Conservation (phyloP, 23 red algal genomes). For the Chondrus crispus region DNA sequence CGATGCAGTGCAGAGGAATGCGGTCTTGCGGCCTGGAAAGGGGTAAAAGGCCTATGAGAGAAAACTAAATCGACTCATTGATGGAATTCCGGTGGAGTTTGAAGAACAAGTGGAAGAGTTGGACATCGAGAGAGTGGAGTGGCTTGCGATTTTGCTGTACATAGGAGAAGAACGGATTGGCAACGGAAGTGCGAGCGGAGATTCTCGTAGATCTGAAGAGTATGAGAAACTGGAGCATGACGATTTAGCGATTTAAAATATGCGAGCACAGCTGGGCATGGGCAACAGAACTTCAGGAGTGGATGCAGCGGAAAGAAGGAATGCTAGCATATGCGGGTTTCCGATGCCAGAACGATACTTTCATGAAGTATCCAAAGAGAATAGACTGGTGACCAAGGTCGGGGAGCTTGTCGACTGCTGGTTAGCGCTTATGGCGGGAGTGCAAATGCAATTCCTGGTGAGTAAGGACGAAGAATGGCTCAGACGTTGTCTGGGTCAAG, state of each 20-base stretch:
- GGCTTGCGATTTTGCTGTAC: background rate
- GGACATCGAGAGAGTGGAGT: constrained; percentile 23
- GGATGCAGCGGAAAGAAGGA: too few relatives aligned
- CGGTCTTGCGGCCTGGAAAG: too few relatives aligned
- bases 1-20: too few relatives aligned
- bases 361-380: constrained; percentile 1
- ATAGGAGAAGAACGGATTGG: background rate
- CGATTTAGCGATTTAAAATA: too few relatives aligned
- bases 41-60: background rate
- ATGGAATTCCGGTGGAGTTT: constrained; percentile 9
- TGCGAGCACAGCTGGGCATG: too few relatives aligned
- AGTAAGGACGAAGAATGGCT: background rate
- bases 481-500: background rate
- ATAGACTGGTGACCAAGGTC: constrained; percentile 12
- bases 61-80: background rate
- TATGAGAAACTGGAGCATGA: too few relatives aligned
- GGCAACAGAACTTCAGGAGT: too few relatives aligned
- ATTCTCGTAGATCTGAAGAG: too few relatives aligned
- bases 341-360: too few relatives aligned
- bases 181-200: too few relatives aligned
- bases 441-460: background rate
- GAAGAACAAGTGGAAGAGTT: constrained; percentile 18
- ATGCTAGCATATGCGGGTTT: too few relatives aligned
- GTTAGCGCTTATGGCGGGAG: background rate
- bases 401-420: constrained; percentile 38